Base-by-base conservation (phyloP, 257 asterid species). In the Jacaranda copaia region DNA sequence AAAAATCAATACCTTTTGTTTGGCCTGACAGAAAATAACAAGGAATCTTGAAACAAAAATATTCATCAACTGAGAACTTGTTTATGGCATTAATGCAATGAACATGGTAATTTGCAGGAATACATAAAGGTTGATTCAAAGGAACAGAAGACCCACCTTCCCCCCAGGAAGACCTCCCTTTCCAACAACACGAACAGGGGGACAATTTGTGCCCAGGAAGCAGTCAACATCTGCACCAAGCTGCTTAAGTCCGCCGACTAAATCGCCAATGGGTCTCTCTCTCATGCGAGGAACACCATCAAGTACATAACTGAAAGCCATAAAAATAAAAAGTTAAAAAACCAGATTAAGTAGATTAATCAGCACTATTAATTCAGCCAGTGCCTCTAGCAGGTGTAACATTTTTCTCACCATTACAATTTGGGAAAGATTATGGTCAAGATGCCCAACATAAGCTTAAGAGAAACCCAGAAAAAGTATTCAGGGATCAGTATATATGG, bases 261-360 rank as follows among this genome's bases (percentile, higher is more conserved):
- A 84, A 86, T 96, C 98, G 20, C 98, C 97, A 75, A 96, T 96
- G 38, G 99, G 99, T 73, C 99, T 90, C 93, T 96, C 99, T 83
- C 99, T 90, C 99, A 96, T 96, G 74, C 99, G 93, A 49, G 98
- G 98, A 86, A 96, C 97, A 55, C 99, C 99, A 70, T 96, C 99
- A 74, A 96, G 97, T 57, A 96, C 97, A 75, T 91, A 96, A 62
- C 99, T 96, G 91, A 78, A 83, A 79, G 58, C 63, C 81, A 74
- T 52, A 63, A 60, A 55, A 40, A 49, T 13, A 46, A 60, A 62
- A 70, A 69, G 35, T 45, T 40, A 0, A 25, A 58, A 43, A 18
- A 25, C 43, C 56, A 72, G 63, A 68, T 68, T 42, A 82, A 61
- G 58, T 38, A 53, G 16, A 69, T 67, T 49, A 68, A 42, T 49